Conservation (phyloP, 371 early-diverging fungal genomes). For the Cokeromyces recurvatus region DNA sequence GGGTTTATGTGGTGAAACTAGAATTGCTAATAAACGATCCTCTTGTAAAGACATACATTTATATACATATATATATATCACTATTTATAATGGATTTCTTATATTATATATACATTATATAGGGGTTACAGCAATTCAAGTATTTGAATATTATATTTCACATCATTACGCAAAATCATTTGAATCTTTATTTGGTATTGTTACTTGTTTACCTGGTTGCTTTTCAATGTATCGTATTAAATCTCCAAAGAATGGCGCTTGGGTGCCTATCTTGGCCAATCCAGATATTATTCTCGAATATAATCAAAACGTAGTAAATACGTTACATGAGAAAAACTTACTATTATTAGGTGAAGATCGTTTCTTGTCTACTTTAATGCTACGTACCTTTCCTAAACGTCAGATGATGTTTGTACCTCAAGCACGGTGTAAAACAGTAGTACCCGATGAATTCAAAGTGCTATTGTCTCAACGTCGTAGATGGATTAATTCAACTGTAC, state of each 20-base stretch:
- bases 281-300: constrained; percentile 89
- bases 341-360: constrained; percentile 95
- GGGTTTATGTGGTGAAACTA: constrained; percentile 87
- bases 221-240: constrained; percentile 90
- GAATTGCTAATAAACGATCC: constrained; percentile 75
- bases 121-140: constrained; percentile 61
- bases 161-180: constrained; percentile 96
- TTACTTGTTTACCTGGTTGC: constrained; percentile 97
- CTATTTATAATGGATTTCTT: no score
- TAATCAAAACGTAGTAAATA: constrained; percentile 83
- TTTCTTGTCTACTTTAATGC: constrained; percentile 91
- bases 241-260: constrained; percentile 70
- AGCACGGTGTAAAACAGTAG: constrained; percentile 92
- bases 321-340: constrained; percentile 96
- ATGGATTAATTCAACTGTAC: constrained; percentile 99
- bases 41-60: constrained; percentile 63
- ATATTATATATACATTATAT: no score
- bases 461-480: constrained; percentile 95
- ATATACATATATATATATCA: no score
- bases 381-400: constrained; percentile 88
- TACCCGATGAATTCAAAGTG: constrained; percentile 88
- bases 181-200: constrained; percentile 95
- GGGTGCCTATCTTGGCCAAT: constrained; percentile 85
- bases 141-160: constrained; percentile 95
- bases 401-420: constrained; percentile 92